Evolutionary conservation across 2,329 filamentous ascomycete genomes (phyloP), one percentile per base, ranked within the genome.

Genomic region (Penicillium vulpinum): DNA sequence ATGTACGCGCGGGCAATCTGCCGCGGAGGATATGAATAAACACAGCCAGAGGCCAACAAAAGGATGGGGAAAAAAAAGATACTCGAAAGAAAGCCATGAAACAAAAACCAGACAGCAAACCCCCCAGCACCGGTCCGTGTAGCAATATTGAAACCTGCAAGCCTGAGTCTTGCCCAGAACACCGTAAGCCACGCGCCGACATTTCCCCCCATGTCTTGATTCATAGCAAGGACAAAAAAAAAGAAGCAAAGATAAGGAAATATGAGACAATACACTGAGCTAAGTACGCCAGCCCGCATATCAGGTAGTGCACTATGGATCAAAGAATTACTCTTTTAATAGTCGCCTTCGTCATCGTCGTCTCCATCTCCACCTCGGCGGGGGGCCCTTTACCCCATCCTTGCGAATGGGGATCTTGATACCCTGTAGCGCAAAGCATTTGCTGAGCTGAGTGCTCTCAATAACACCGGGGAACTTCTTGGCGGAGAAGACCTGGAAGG

Each of bases 401-500:
- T 97, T 97, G 22, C 93, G 82, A 53, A 97, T 97, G 0, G 93
- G 93, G 24, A 97, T 97, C 76, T 97, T 97, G 76, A 96, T 96
- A 24, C 94, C 94, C 70, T 99, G 94, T 1, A 85, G 82, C 4
- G 94, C 93, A 77, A 99, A 97, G 60, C 87, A 90, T 75, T 95
- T 96, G 81, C 92, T 97, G 18, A 97, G 79, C 4, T 86, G 77
- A 0, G 94, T 99, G 73, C 90, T 95, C 73, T 97, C 93, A 56
- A 96, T 96, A 1, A 99, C 94, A 39, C 94, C 94, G 0, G 94
- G 94, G 75, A 99, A 99, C 70, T 97, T 97, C 82, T 99, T 99
- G 46, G 94, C 94, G 2, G 91, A 96, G 76, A 89, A 97, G 29
- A 99, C 94, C 52, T 91, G 90, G 80, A 99, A 97, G 3, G 87